These are phyloP conservation scores for Epichloe uncinata DNA, from an alignment of 2,329 filamentous ascomycete species.

Conservation along the genomic window DNA sequence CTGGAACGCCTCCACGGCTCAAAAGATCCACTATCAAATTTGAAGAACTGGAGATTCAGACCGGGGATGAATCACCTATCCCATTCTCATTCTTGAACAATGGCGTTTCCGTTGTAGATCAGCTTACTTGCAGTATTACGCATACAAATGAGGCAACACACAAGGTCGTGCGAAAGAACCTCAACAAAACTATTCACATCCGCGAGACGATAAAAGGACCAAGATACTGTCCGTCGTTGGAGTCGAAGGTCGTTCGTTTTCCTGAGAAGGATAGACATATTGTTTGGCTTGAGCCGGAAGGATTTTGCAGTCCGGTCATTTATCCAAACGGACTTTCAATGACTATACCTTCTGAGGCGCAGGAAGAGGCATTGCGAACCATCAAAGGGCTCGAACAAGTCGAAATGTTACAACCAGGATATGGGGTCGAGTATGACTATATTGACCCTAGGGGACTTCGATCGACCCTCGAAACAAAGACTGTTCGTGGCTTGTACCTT, in stretches of 20 bases:
- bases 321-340: conserved; percentile 97
- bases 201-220: conserved; percentile 89
- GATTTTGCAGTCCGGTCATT: conserved; percentile 76
- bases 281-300: conserved; percentile 95
- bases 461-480: conserved; percentile 87
- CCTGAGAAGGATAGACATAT: conserved; percentile 68
- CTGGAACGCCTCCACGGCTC: conserved; percentile 88
- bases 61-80: conserved; percentile 70
- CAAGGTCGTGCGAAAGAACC: conserved; percentile 69
- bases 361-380: conserved; percentile 73
- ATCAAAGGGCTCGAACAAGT: conserved; percentile 81
- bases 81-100: conserved; percentile 89
- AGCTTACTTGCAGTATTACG: conserved; percentile 77
- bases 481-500: conserved; percentile 76
- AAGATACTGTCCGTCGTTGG: conserved; percentile 87
- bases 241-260: conserved; percentile 88
- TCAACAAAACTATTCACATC: conserved; percentile 95
- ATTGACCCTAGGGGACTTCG: conserved; percentile 82
- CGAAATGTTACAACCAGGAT: conserved; percentile 85
- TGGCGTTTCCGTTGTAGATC: conserved; percentile 61
- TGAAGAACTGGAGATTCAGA: conserved; percentile 53
- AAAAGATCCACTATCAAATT: conserved; percentile 76
- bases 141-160: conserved; percentile 77
- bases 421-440: conserved; percentile 98
- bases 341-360: conserved; percentile 82